Evolutionary conservation across 1,284 basidiomycete genomes (phyloP).

Genomic region (Baeospora myosura): DNA sequence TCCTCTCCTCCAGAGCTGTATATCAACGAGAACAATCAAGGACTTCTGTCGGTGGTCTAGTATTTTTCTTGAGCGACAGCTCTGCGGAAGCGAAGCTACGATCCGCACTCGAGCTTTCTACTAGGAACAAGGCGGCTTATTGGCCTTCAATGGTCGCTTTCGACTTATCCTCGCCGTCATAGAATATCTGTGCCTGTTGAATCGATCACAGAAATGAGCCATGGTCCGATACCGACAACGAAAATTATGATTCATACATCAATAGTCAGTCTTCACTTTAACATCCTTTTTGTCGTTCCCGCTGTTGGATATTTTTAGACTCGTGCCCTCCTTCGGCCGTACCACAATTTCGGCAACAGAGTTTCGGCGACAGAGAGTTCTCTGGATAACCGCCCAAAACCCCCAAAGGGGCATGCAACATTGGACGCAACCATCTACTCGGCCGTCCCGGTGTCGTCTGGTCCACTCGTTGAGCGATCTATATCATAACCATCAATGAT

Average conservation of each 20-base stretch:
- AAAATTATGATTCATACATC: constrained; percentile 17
- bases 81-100: constrained; percentile 23
- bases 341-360: constrained; percentile 23
- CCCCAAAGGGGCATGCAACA: too few species aligned
- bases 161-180: constrained; percentile 19
- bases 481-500: too few species aligned
- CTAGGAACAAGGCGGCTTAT: constrained; percentile 6
- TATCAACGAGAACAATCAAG: constrained; percentile 26
- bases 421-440: too few species aligned
- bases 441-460: too few species aligned
- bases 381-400: too few species aligned
- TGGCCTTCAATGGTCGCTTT: constrained; percentile 12
- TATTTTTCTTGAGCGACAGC: constrained; percentile 29
- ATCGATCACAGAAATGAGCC: constrained; percentile 29
- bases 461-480: too few species aligned
- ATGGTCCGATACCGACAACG: constrained; percentile 36
- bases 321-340: constrained; percentile 33
- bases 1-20: constrained; percentile 30
- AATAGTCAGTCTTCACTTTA: neutral
- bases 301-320: constrained; percentile 24
- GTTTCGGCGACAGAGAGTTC: too few species aligned
- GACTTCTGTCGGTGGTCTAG: constrained; percentile 50
- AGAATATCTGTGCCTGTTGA: constrained; percentile 31
- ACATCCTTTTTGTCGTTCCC: too few species aligned
- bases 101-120: constrained; percentile 15